Base-by-base conservation (phyloP, 441 rosid genomes). In the Croton setiger region DNA sequence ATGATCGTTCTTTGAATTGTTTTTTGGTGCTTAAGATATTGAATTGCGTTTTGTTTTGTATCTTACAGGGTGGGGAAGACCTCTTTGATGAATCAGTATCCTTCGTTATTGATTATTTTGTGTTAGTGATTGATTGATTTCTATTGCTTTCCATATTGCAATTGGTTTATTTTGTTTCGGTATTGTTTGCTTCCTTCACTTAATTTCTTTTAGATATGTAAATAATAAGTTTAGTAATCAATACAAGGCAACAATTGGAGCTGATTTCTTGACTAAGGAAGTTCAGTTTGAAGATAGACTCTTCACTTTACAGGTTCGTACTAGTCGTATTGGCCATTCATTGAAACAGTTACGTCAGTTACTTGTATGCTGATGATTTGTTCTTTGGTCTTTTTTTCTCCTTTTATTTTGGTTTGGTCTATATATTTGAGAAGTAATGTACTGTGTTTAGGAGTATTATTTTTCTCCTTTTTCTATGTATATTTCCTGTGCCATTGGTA, bases 171-270 rank as follows among this genome's bases (percentile, higher is more conserved):
- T 65, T 37, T 21, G 53, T 43, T 3, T 9, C 49, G 60, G 45
- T 65, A 4, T 51, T 74, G 66, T 63, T 64, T 74, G 66, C 61
- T 64, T 47, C 71, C 51, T 60, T 68, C 45, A 68, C 61, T 44
- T 44, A 4, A 8, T 37, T 79, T 64, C 36, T 72, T 77, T 27
- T 70, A 88, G 98, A 83, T 92, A 87, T 74, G 98, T 92, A 76
- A 92, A 90, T 77, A 87, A 90, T 45, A 90, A 92, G 83, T 92
- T 90, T 53, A 93, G 97, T 77, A 93, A 91, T 80, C 98, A 93
- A 78, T 93, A 93, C 72, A 93, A 89, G 82, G 92, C 95, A 2
- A 89, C 95, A 7, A 89, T 89, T 61, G 90, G 95, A 61, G 95
- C 92, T 27, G 95, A 89, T 84, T 89, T 89, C 70, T 78, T 89